These are phyloP conservation scores for Auricularia sp. DNA, from an alignment of 768 basidiomycete species.

Conservation along the genomic window DNA sequence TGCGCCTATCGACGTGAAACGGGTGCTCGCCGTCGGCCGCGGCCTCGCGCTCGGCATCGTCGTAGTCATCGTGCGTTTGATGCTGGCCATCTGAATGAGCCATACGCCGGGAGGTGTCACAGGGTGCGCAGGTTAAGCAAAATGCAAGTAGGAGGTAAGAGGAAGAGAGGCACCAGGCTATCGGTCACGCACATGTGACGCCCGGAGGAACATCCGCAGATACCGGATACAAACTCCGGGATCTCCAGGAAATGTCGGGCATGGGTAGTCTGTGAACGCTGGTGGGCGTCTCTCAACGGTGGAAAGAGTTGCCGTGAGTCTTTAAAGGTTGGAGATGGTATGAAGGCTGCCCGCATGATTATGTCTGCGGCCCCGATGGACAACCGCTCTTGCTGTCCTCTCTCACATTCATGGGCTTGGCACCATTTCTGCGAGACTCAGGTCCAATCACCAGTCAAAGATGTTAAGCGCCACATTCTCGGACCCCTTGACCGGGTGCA, in stretches of 20 bases:
- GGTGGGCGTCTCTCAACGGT: too few relatives aligned
- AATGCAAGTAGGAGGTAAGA: not conserved
- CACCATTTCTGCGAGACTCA: too few relatives aligned
- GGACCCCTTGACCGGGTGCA: too few relatives aligned
- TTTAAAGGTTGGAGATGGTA: too few relatives aligned
- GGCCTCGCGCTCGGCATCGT: slow-evolving; percentile 55
- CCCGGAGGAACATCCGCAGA: not conserved
- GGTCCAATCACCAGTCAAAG: too few relatives aligned
- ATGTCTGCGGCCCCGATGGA: too few relatives aligned
- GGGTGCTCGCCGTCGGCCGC: slow-evolving; percentile 51
- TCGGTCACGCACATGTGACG: not conserved
- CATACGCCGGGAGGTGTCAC: not conserved
- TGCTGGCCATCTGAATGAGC: not conserved
- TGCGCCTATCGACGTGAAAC: slow-evolving; percentile 65
- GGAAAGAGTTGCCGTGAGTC: too few relatives aligned
- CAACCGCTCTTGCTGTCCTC: too few relatives aligned
- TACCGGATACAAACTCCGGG: not conserved
- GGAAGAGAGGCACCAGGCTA: not conserved
- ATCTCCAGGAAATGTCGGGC: not conserved
- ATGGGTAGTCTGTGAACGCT: not conserved
- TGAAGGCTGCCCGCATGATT: too few relatives aligned
- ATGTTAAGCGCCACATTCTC: too few relatives aligned
- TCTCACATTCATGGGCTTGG: too few relatives aligned
- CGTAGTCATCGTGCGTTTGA: slow-evolving; percentile 59
- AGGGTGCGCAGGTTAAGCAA: not conserved